phyloP scores from a whole-genome alignment of 169 alveolate species.

The Babesia bigemina region DNA sequence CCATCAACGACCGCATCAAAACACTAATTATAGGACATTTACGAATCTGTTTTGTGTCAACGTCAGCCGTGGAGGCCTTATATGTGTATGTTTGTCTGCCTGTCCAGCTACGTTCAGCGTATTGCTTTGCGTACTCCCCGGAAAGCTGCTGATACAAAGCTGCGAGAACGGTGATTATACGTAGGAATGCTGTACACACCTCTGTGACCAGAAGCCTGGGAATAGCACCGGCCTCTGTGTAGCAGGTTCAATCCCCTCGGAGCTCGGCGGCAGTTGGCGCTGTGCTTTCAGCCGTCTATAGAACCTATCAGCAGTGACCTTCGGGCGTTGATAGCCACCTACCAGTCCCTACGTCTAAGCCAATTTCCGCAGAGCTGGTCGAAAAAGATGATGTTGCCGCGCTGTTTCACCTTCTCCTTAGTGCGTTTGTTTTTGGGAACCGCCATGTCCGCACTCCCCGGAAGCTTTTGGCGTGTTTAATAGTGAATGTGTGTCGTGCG shows the following conservation, averaged over 20 bases:
- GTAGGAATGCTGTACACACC: constrained; percentile 24
- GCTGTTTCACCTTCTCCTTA: constrained; percentile 69
- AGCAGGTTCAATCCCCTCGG: constrained; percentile 12
- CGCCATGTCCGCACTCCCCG: constrained; percentile 63
- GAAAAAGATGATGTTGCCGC: constrained; percentile 77
- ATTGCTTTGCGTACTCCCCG: constrained; percentile 13
- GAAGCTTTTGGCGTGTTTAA: background rate
- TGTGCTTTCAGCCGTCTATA: constrained; percentile 47
- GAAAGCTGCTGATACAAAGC: constrained; percentile 45
- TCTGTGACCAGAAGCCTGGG: constrained; percentile 79
- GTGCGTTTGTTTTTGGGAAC: constrained; percentile 78
- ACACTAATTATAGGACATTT: too few species aligned
- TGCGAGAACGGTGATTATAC: background rate
- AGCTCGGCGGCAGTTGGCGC: constrained; percentile 39
- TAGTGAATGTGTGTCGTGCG: background rate
- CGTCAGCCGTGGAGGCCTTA: too few species aligned
- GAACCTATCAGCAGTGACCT: constrained; percentile 29
- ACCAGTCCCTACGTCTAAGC: constrained; percentile 78
- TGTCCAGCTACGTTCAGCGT: background rate
- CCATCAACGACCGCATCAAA: background rate
- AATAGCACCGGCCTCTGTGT: constrained; percentile 61
- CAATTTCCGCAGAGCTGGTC: constrained; percentile 79
- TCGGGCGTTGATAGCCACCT: background rate
- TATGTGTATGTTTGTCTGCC: too few species aligned
- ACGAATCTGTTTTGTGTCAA: background rate